Base-by-base conservation (phyloP, 345 rosid genomes). In the Populus simonii region DNA sequence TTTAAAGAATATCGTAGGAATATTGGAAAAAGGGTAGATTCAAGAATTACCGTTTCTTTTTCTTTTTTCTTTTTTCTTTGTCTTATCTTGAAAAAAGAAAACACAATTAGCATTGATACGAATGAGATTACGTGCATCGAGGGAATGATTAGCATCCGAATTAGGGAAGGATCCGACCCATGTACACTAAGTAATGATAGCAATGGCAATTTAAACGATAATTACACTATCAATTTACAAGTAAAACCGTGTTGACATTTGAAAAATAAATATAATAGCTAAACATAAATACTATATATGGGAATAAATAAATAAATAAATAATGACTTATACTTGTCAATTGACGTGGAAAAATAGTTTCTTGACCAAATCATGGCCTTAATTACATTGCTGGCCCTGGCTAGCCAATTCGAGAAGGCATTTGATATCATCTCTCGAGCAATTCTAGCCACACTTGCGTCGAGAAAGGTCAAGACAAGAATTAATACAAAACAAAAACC, bases 141-240 rank as follows among this genome's bases (percentile, higher is more conserved):
- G n/a, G 41, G n/a, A 39, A 74, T 74, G 51, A 69, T 74, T 74
- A 67, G 38, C 70, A 79, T 79, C 74, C 63, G 36, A 69, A 59
- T 69, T 35, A 8, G 74, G 76, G 68, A 69, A n/a, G 65, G 66
- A 55, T 62, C 78, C 41, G 45, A 74, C 74, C 78, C 71, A 61
- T n/a, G 25, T 69, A 59, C 70, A 41, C 36, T 8, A 7, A 29
- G 33, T 23, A 76, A 35, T 75, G 8, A 51, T 51, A 35, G 7
- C 29, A 23, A 18, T 22, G 0, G n/a, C 7, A 6, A 12, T 47
- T 47, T 12, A 12, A 47, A 47, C 16, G 18, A 47, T 47, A 15
- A 4, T 16, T 16, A 13, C 36, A 33, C 36, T 33, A 33, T 33
- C 36, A 33, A 33, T 16, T 16, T 16, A 4, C 1, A 13, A 13